Percentiles rank a stretch among this genome's conserved stretches.
Conservation (phyloP, 441 rosid genomes). For the Arabidopsis lyrata region DNA sequence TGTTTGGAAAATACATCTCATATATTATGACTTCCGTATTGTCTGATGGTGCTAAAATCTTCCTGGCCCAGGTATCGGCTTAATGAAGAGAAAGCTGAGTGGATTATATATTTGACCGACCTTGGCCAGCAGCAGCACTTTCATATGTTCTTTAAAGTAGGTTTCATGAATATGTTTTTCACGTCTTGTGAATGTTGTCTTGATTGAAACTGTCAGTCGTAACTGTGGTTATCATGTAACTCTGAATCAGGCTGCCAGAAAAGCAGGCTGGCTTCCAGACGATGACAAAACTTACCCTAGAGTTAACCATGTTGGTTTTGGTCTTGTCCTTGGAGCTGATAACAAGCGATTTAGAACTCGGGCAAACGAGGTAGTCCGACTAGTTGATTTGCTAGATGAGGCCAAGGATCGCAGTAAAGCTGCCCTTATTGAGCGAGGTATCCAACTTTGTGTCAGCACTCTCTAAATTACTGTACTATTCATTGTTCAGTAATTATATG, state of each 20-base stretch:
- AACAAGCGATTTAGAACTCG: constrained; percentile 91
- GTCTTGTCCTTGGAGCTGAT: constrained; percentile 89
- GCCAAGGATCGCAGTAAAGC: constrained; percentile 81
- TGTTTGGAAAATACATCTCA: background rate
- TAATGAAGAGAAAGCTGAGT: constrained; percentile 88
- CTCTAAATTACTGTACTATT: constrained; percentile 16
- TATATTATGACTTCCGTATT: background rate
- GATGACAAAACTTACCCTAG: constrained; percentile 61
- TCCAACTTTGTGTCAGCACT: background rate
- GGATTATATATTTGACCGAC: constrained; percentile 96
- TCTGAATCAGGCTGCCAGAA: constrained; percentile 74
- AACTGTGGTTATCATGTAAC: constrained; percentile 16
- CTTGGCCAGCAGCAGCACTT: constrained; percentile 94
- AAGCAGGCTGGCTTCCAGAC: constrained; percentile 82
- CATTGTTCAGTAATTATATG: constrained; percentile 22
- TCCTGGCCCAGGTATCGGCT: constrained; percentile 77
- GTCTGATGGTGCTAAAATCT: constrained; percentile 21
- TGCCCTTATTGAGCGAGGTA: constrained; percentile 85
- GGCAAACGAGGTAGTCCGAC: constrained; percentile 81
- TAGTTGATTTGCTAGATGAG: constrained; percentile 94
- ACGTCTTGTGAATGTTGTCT: constrained; percentile 4
- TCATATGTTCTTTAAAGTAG: constrained; percentile 83
- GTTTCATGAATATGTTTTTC: constrained; percentile 38
- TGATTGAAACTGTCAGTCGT: background rate
- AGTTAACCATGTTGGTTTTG: constrained; percentile 85